A percentile compares a stretch with the other conserved stretches of the same genome.
Conservation (phyloP, 1,139 yeast genomes). For the Taphrina confusa region DNA sequence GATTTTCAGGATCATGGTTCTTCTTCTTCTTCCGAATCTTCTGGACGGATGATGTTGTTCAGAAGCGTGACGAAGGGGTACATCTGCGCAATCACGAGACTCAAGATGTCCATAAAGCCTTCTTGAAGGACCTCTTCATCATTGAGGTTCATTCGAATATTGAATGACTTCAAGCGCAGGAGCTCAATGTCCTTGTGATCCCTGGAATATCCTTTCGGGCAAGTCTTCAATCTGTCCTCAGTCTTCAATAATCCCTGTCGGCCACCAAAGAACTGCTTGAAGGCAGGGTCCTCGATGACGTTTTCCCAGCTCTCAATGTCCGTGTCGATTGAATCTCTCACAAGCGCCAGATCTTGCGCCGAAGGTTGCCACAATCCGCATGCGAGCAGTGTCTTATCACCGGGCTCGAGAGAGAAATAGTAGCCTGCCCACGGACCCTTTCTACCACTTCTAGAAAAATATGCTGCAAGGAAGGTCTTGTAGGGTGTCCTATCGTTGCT, state of each 20-base stretch:
- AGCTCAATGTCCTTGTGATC: slow-evolving; percentile 38
- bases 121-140: slow-evolving; percentile 34
- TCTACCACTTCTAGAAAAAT: slow-evolving; percentile 41
- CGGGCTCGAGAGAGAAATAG: slow-evolving; percentile 41
- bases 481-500: slow-evolving; percentile 41
- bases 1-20: neutral
- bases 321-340: slow-evolving; percentile 37
- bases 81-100: slow-evolving; percentile 33
- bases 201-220: slow-evolving; percentile 39
- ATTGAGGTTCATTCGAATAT: slow-evolving; percentile 24
- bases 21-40: neutral
- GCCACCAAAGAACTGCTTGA: slow-evolving; percentile 35
- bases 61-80: slow-evolving; percentile 37
- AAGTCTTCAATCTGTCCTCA: slow-evolving; percentile 38
- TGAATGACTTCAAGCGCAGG: slow-evolving; percentile 37
- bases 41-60: slow-evolving; percentile 3
- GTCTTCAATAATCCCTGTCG: slow-evolving; percentile 12
- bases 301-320: slow-evolving; percentile 37
- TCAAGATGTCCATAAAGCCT: slow-evolving; percentile 34
- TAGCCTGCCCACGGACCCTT: slow-evolving; percentile 42
- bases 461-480: slow-evolving; percentile 42
- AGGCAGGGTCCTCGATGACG: slow-evolving; percentile 32
- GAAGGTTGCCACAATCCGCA: slow-evolving; percentile 40
- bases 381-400: slow-evolving; percentile 16
- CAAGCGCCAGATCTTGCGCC: slow-evolving; percentile 35